Conservation (phyloP, 202 grass and related monocot genomes). For the Elaeis oleifera region DNA sequence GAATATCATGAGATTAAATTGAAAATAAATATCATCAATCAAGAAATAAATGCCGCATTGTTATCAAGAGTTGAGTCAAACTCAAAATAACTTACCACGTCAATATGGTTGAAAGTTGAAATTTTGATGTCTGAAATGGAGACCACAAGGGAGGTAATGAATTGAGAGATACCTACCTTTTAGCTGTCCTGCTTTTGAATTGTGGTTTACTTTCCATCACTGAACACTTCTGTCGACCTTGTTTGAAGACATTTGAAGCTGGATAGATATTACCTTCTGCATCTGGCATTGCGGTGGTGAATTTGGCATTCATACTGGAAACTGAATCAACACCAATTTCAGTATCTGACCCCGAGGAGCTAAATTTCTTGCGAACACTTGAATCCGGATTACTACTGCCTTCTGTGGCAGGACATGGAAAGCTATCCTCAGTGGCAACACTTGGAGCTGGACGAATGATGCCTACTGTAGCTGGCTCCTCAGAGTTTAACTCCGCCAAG, state of each 20-base stretch:
- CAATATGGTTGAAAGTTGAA: too few species aligned
- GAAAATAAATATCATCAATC: too few species aligned
- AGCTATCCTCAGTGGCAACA: slow-evolving; percentile 1
- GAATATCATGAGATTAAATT: too few species aligned
- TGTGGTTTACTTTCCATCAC: neutral
- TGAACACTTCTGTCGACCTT: neutral
- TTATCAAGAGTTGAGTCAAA: too few species aligned
- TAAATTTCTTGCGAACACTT: slow-evolving; percentile 9
- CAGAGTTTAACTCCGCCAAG: neutral
- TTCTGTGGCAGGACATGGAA: slow-evolving; percentile 24
- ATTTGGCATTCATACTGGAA: slow-evolving; percentile 17
- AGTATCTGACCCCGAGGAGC: slow-evolving; percentile 23
- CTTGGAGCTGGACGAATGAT: slow-evolving; percentile 9
- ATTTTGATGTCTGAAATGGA: too few species aligned
- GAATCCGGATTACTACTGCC: slow-evolving; percentile 23
- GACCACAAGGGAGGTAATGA: too few species aligned
- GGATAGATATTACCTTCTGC: neutral
- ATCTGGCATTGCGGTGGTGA: neutral
- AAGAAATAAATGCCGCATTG: too few species aligned
- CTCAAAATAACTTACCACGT: too few species aligned
- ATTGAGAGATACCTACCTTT: neutral
- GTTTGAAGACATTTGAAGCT: neutral
- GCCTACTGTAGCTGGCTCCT: slow-evolving; percentile 3
- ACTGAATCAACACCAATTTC: slow-evolving; percentile 12
- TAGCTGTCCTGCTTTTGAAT: neutral